Conservation (phyloP, 495 filamentous ascomycete genomes). For the Penicillium subrubescens region DNA sequence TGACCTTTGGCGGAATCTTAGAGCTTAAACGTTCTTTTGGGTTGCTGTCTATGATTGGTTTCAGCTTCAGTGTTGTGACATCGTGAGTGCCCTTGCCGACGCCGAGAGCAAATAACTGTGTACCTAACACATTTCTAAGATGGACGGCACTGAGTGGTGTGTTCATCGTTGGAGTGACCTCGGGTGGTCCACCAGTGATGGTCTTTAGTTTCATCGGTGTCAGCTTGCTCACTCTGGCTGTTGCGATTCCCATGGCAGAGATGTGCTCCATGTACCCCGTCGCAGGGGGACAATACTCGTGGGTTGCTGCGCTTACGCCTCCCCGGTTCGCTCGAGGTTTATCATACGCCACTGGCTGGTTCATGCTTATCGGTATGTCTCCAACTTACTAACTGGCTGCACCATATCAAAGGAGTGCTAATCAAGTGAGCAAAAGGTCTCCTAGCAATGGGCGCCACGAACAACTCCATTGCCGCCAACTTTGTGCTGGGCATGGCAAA, state of each 20-base stretch:
- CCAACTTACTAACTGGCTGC: no score
- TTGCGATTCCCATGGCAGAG: constrained; percentile 61
- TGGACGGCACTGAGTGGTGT: constrained; percentile 60
- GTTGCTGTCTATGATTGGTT: constrained; percentile 61
- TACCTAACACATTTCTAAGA: constrained; percentile 27
- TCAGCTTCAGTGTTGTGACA: constrained; percentile 62
- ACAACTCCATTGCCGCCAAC: constrained; percentile 58
- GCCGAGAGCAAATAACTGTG: background rate
- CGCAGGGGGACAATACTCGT: constrained; percentile 58
- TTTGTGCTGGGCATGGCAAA: constrained; percentile 59
- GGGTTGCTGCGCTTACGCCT: constrained; percentile 59
- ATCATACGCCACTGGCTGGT: constrained; percentile 56
- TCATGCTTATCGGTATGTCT: constrained; percentile 51
- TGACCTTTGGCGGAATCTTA: constrained; percentile 19
- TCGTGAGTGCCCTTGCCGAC: constrained; percentile 28
- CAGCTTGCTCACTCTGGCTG: constrained; percentile 50
- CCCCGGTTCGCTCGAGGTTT: constrained; percentile 49
- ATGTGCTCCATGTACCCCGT: constrained; percentile 59
- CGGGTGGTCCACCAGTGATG: constrained; percentile 60
- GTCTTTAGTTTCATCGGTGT: constrained; percentile 58
- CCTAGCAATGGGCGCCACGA: constrained; percentile 59
- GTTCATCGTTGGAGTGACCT: constrained; percentile 56
- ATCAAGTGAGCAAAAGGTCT: constrained; percentile 35
- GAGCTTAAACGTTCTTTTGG: constrained; percentile 61
- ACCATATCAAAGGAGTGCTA: background rate